Evolutionary conservation across 163 green algal genomes (phyloP).

Genomic region (Chlamydomonas reinhardtii): DNA sequence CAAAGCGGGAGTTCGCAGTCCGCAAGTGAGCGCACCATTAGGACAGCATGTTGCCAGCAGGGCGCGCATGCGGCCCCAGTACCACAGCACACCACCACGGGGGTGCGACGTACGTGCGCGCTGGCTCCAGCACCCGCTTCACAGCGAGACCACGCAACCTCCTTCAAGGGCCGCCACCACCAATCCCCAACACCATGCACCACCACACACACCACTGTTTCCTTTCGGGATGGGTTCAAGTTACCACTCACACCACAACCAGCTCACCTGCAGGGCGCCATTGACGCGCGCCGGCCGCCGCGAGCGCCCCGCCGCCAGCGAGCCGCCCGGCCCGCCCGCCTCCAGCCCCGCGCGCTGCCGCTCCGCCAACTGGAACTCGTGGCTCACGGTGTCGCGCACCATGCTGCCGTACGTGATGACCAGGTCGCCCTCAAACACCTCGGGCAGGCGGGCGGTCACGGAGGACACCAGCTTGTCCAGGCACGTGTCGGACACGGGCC

Average conservation of each 20-base stretch:
- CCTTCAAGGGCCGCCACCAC: too few relatives aligned
- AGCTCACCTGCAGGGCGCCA: not conserved
- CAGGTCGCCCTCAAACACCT: constrained; percentile 36
- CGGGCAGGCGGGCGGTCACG: constrained; percentile 2
- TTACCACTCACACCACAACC: too few relatives aligned
- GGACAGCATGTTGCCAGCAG: too few relatives aligned
- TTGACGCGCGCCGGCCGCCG: not conserved
- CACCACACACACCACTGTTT: not conserved
- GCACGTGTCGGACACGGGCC: constrained; percentile 11
- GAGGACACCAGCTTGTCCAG: constrained; percentile 34
- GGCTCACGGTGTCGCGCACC: constrained; percentile 32
- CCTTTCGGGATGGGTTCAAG: too few relatives aligned
- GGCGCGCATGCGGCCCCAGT: too few relatives aligned
- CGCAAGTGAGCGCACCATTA: too few relatives aligned
- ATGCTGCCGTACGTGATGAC: constrained; percentile 36
- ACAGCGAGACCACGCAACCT: too few relatives aligned
- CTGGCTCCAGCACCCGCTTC: too few relatives aligned
- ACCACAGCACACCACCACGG: too few relatives aligned
- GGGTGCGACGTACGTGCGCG: too few relatives aligned
- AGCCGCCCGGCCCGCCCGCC: not conserved
- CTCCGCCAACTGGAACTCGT: constrained; percentile 16
- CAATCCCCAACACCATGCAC: too few relatives aligned
- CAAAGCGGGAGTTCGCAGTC: too few relatives aligned
- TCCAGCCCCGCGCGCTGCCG: not conserved
- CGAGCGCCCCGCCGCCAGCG: not conserved